These are phyloP conservation scores for Botrytis squamosa DNA, from an alignment of 2,329 filamentous ascomycete species.

Conservation along the genomic window DNA sequence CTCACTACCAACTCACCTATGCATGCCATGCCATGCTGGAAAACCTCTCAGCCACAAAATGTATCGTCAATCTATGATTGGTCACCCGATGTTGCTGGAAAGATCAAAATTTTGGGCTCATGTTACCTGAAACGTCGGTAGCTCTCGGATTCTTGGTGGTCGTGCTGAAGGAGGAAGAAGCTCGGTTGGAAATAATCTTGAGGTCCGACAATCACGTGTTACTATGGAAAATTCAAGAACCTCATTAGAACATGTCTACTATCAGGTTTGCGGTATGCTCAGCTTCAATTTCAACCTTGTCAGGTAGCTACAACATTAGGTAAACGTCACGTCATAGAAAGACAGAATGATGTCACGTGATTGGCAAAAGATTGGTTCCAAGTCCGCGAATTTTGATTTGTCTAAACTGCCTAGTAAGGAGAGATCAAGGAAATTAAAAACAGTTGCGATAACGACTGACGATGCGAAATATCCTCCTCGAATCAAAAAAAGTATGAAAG, in stretches of 20 bases:
- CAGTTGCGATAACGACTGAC: background rate
- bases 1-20: background rate
- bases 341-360: fast-evolving
- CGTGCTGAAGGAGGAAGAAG: background rate
- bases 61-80: background rate
- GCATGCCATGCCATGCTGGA: background rate
- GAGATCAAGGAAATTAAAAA: too few species aligned
- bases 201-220: background rate
- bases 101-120: background rate
- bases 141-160: background rate
- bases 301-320: background rate
- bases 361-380: background rate
- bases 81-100: background rate
- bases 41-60: background rate
- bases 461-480: background rate
- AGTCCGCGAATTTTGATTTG: background rate
- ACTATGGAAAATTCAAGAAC: fast-evolving
- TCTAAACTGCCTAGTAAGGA: background rate
- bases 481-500: background rate
- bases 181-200: background rate
- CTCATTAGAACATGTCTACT: background rate
- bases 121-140: background rate
- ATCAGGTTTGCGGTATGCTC: background rate
- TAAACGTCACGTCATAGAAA: background rate
- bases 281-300: background rate